Conservation (phyloP, 768 basidiomycete genomes). For the Astraeus odoratus region DNA sequence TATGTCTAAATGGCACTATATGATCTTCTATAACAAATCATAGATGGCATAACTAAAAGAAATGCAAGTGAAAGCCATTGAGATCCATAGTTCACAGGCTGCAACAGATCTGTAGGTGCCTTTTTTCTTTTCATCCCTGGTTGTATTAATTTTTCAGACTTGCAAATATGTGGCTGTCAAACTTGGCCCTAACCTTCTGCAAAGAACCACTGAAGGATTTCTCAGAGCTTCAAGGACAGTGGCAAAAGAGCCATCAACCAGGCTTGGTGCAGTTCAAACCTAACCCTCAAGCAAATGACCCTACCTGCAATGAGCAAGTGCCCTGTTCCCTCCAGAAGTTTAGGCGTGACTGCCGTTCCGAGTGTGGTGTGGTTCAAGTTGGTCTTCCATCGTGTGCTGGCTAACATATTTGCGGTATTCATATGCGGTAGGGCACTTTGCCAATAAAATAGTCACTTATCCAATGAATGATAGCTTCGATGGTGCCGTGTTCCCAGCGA, state of each 20-base stretch:
- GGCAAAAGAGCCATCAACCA: conserved; percentile 36
- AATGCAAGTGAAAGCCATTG: conserved; percentile 34
- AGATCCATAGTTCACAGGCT: conserved; percentile 12
- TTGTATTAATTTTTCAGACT: conserved; percentile 34
- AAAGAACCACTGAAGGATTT: conserved; percentile 34
- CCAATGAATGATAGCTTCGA: conserved; percentile 28
- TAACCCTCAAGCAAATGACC: conserved; percentile 28
- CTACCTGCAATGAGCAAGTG: conserved; percentile 35
- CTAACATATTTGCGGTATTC: conserved; percentile 36
- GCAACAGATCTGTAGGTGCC: conserved; percentile 29
- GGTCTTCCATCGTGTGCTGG: not conserved
- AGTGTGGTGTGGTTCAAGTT: conserved; percentile 26
- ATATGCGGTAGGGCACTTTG: conserved; percentile 36
- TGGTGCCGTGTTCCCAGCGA: conserved; percentile 45
- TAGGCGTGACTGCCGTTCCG: conserved; percentile 38
- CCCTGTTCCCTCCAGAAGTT: conserved; percentile 36
- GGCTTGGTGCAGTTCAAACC: conserved; percentile 36
- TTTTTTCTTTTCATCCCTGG: not conserved
- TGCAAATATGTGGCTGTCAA: conserved; percentile 46
- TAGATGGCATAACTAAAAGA: too few relatives aligned
- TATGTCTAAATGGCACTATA: too few relatives aligned
- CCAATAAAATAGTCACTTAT: conserved; percentile 45
- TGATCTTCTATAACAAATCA: too few relatives aligned
- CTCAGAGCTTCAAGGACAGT: conserved; percentile 35
- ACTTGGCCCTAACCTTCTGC: conserved; percentile 35